Evolutionary conservation across 352 stramenopile genomes (phyloP), one percentile per base, ranked within the genome.

Genomic region (Detonula confervacea): DNA sequence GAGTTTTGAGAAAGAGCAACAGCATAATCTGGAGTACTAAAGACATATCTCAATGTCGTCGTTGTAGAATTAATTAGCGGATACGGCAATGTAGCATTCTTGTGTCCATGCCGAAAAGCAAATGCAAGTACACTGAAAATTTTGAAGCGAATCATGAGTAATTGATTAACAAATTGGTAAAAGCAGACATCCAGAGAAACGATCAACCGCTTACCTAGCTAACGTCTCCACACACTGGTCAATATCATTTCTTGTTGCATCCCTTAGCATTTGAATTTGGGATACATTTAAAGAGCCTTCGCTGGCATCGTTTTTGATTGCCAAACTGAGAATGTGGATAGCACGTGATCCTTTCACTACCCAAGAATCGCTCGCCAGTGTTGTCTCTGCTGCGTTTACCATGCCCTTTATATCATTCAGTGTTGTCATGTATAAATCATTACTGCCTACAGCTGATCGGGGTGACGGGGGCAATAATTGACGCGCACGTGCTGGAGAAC

Each of bases 81-180:
- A 69, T 83, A 59, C 44, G 79, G 90, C 44, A 94, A 84, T 16
- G 66, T 73, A 49, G 72, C 67, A 29, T 61, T 71, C 14, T 65
- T 66, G 0, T 49, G 54, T 37, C 69, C 69, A 42, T 81, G 86
- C 49, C 84, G 29, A 44, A 93, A 92, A 25, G 79, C 74, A 70
- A 94, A 92, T 25, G 73, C 67, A 20, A 92, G 74, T 27, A 86
- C 71, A 33, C 81, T 89, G 54, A n/a, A n/a, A n/a, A n/a, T n/a
- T n/a, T n/a, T n/a, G n/a, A n/a, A n/a, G n/a, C n/a, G n/a, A n/a
- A n/a, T n/a, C n/a, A n/a, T n/a, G n/a, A n/a, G n/a, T n/a, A n/a
- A n/a, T n/a, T n/a, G n/a, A n/a, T n/a, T n/a, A n/a, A n/a, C n/a
- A n/a, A n/a, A n/a, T n/a, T n/a, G n/a, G n/a, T n/a, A n/a, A n/a